Base-by-base conservation (phyloP, 805 yeast genomes). In the Yarrowia yakushimensis region DNA sequence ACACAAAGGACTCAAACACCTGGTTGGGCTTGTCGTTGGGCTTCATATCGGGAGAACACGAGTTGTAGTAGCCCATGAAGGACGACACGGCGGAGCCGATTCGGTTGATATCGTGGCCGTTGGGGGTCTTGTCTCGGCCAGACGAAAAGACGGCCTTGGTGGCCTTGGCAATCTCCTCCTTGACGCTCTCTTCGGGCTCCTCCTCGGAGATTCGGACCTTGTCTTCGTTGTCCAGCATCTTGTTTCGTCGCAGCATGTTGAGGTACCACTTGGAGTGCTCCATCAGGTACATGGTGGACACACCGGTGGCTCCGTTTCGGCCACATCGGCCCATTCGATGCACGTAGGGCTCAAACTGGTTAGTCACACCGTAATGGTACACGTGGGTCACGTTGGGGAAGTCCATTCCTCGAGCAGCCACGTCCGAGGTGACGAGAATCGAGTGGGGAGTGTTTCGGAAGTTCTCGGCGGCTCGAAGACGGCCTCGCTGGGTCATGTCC, bases 261-360 rank as follows among this genome's bases (percentile, higher is more conserved):
- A 84, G 73, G 72, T 83, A 91, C 33, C 80, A 79, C 36, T 74
- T 67, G 72, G 91, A 96, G 54, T 76, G 73, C 65, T 79, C 73
- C 30, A 87, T 77, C 52, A 85, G 69, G 70, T 83, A 85, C 64
- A 88, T 72, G 15, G 83, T 73, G 5, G 97, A 88, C 54, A 80
- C 78, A 66, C 98, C 98, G 23, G 79, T 77, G 64, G 81, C 81
- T 63, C 97, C 97, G 62, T 92, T 96, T 76, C 98, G 85, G 43
- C 96, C 98, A 15, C 97, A 93, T 80, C 98, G 86, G 65, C 98
- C 98, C 70, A 93, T 86, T 74, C 96, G 86, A 76, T 93, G 98
- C 64, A 91, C 84, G 72, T 92, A 91, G 66, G 87, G 86, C n/a
- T 92, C 83, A 23, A 84, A 75, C 63, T 86, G 89, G 50, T 80